Evolutionary conservation across 2,329 filamentous ascomycete species (phyloP), one percentile per base, ranked within the genome.

Genomic region (Pleurostoma richardsiae): DNA sequence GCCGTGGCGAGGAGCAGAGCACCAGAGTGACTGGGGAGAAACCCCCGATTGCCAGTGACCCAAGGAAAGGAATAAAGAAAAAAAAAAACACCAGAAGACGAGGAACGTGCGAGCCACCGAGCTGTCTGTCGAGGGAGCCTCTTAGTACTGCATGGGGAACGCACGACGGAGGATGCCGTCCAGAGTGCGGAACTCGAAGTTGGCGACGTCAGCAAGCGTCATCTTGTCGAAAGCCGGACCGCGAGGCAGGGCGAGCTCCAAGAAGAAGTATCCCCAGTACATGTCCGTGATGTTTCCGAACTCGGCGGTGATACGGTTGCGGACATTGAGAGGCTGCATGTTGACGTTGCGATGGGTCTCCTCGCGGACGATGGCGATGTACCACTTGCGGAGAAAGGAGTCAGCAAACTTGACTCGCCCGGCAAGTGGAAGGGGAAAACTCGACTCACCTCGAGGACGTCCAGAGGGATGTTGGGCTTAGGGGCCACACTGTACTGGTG

Each of bases 231-330:
- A 76, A 0, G 50, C 56, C 2, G 54, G 55, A 1, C 74, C 72
- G 27, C 55, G 50, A 4, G 64, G 67, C 47, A 72, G 70, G 33
- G 63, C 59, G 26, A 77, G 54, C 56, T 79, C 73, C 30, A 68
- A 62, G 66, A 72, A 77, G 54, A 77, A 72, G 58, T 71, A 77
- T 10, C 79, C 76, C 64, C 77, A 78, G 61, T 78, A 72, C 42
- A 62, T 59, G 49, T 71, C 66, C 0, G 69, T 72, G 27, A 60
- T 44, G 10, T 48, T 39, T 28, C 59, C 57, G 28, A 56, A n/a
- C 48, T 50, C 54, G 27, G 61, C 56, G 41, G 68, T 57, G 5
- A 77, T 58, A 2, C 58, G 49, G 10, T 63, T 63, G 43, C 71
- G 72, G 49, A 75, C 67, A 5, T 60, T 59, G 27, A 78, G 64